A percentile compares a stretch with the other conserved stretches of the same genome.
Conservation (phyloP, 176 grass and related monocot genomes). For the Tillandsia leiboldiana region DNA sequence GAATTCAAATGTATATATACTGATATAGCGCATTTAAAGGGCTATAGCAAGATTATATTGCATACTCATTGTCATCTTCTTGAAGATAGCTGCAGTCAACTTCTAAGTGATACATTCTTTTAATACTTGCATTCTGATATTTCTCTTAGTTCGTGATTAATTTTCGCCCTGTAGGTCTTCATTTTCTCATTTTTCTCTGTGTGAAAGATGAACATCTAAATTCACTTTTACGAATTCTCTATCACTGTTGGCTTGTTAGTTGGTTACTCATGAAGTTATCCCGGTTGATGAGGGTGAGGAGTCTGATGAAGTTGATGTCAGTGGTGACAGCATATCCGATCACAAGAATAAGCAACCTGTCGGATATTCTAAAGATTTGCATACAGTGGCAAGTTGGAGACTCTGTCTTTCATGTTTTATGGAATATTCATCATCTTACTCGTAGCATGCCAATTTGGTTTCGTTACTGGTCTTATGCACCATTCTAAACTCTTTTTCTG, state of each 20-base stretch:
- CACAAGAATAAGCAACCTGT: constrained; percentile 47
- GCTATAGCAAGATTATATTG: too few species aligned
- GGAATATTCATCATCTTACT: too few species aligned
- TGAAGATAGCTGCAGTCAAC: too few species aligned
- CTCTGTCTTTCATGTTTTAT: background rate
- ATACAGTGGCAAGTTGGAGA: constrained; percentile 17
- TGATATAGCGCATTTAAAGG: too few species aligned
- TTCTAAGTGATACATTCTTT: background rate
- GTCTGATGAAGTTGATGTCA: constrained; percentile 33
- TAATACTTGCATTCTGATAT: background rate
- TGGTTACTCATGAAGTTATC: constrained; percentile 51
- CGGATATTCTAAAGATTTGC: constrained; percentile 31
- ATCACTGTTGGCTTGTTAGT: constrained; percentile 14
- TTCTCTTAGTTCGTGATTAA: background rate
- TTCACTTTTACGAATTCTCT: background rate
- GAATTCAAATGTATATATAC: too few species aligned
- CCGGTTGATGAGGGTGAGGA: constrained; percentile 61
- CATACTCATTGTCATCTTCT: too few species aligned
- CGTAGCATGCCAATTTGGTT: too few species aligned
- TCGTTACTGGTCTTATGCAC: too few species aligned
- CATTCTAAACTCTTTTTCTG: background rate
- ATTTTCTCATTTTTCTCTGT: too few species aligned
- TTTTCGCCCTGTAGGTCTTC: background rate
- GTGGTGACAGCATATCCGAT: constrained; percentile 35
- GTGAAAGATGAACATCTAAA: too few species aligned